Base-by-base conservation (phyloP, 805 yeast genomes). In the Crinitomyces ghanaensis region DNA sequence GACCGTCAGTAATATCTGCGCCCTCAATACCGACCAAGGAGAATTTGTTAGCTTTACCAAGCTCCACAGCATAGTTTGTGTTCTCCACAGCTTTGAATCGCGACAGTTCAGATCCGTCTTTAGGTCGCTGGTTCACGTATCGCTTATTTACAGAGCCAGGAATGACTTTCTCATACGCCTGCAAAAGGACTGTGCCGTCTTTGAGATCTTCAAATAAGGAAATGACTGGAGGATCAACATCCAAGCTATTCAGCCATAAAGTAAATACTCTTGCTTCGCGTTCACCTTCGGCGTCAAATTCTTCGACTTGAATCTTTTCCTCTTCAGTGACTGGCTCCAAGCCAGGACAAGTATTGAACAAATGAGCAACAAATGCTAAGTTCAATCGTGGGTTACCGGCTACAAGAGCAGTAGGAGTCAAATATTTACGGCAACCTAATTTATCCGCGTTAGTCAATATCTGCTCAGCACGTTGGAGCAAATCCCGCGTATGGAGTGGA, bases 221-320 rank as follows among this genome's bases (percentile, higher is more conserved):
- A 32, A 84, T 84, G 39, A 91, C 88, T 17, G 95, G 82, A 18
- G 97, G 96, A 42, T 86, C 91, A 11, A 91, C 97, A 45, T 91
- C 97, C 49, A 91, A 69, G 2, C 95, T 84, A 61, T 91, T 91
- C 53, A 91, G 72, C 98, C 98, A 91, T 51, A 91, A 64, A 4
- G 98, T 91, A 62, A 91, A 91, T 8, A 91, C 98, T 58, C 98
- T 74, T 3, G 98, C 98, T 63, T 91, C 98, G 63, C 98, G 81
- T 63, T 91, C 98, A 42, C 98, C 98, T 62, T 91, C 98, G 17
- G 98, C 98, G 56, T 91, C 98, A 51, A 91, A 91, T 46, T 84
- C 97, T 63, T 91, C 98, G 47, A 91, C 83, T 54, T 86, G 97
- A 19, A 91, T 82, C 48, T 76, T 79, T 57, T 88, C 96, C 60